Evolutionary conservation across 495 filamentous ascomycete species (phyloP).

Genomic region (Podospora bellae-mahoneyi): DNA sequence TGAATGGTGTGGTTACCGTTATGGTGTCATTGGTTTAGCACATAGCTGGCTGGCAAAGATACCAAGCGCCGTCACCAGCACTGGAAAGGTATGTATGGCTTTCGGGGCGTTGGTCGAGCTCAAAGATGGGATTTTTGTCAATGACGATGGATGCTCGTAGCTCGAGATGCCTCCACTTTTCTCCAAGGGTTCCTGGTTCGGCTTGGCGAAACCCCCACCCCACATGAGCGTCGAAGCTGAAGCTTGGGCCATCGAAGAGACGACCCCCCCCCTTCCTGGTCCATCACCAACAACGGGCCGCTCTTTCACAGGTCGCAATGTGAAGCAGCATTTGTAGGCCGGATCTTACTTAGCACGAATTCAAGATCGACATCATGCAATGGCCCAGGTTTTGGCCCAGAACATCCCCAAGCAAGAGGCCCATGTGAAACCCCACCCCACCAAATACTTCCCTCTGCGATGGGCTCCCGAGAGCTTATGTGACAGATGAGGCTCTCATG

Average conservation of each 20-base stretch:
- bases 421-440: neutral
- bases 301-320: neutral
- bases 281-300: neutral
- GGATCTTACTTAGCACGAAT: neutral
- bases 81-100: neutral
- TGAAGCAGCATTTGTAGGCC: neutral
- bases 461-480: neutral
- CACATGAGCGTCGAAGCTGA: neutral
- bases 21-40: neutral
- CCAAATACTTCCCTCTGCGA: neutral
- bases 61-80: neutral
- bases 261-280: neutral
- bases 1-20: neutral
- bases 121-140: slow-evolving; percentile 1
- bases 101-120: neutral
- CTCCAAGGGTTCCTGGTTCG: neutral
- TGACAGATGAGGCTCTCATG: neutral
- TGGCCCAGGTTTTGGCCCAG: neutral
- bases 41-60: neutral
- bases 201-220: neutral
- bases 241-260: neutral
- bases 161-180: neutral
- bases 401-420: neutral
- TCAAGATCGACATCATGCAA: neutral
- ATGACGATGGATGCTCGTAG: slow-evolving; percentile 4